These are phyloP conservation scores for Lentinula guzmanii DNA, from an alignment of 768 basidiomycete genomes.

Conservation along the genomic window DNA sequence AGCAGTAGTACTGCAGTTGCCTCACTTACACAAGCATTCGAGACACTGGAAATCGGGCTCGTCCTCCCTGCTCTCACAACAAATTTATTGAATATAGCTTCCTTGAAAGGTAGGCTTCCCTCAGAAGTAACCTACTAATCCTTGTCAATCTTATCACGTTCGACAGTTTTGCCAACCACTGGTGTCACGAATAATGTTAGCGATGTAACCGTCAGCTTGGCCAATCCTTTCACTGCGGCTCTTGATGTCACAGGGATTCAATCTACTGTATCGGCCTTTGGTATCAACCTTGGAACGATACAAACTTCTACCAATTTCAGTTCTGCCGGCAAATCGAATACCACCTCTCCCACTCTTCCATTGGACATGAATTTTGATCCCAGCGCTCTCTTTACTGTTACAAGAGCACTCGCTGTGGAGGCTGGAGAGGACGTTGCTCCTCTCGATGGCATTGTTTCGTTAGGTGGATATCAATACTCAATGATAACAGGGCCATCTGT, in stretches of 20 bases:
- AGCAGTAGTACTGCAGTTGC: slow-evolving; percentile 51
- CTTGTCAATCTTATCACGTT: not conserved
- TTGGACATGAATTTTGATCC: slow-evolving; percentile 68
- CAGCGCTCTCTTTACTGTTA: slow-evolving; percentile 61
- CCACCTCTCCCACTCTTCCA: slow-evolving; percentile 50
- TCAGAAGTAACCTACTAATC: not conserved
- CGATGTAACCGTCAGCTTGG: slow-evolving; percentile 55
- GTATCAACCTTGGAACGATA: slow-evolving; percentile 59
- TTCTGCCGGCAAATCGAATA: slow-evolving; percentile 46
- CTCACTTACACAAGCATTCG: slow-evolving; percentile 56
- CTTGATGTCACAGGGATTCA: slow-evolving; percentile 53
- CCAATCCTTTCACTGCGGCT: slow-evolving; percentile 61
- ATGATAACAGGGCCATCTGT: slow-evolving; percentile 26
- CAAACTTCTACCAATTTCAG: slow-evolving; percentile 43
- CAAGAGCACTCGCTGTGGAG: slow-evolving; percentile 58
- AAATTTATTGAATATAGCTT: slow-evolving; percentile 48
- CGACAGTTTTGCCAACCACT: slow-evolving; percentile 56
- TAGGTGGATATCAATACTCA: slow-evolving; percentile 65
- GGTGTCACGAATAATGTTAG: slow-evolving; percentile 57
- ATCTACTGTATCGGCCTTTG: slow-evolving; percentile 57
- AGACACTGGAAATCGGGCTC: slow-evolving; percentile 48
- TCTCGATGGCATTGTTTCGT: slow-evolving; percentile 56
- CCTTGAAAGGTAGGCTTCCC: slow-evolving; percentile 38
- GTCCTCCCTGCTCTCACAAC: slow-evolving; percentile 57
- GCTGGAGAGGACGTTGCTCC: slow-evolving; percentile 56